Evolutionary conservation across 768 basidiomycete species (phyloP), one percentile per base, ranked within the genome.

Genomic region (Termitomyces titanicus): DNA sequence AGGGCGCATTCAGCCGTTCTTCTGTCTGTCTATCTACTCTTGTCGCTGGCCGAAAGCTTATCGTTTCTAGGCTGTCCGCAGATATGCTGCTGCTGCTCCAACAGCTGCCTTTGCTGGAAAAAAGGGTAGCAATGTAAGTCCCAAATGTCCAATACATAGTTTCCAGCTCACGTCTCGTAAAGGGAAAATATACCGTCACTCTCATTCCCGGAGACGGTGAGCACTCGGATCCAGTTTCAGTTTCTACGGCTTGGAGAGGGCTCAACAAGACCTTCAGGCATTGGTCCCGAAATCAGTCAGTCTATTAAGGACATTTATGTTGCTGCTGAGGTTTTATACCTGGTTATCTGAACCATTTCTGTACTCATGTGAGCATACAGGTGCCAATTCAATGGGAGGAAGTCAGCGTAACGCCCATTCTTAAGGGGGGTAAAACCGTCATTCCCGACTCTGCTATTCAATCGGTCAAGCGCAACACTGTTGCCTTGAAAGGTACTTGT

Each of bases 301-400:
- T 88, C 94, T 60, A 86, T 99, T 66, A 97, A 96, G 75, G 77
- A 85, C 60, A 98, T 99, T 68, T 98, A 96, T 73, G 74, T 78
- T 35, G 89, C 91, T 61, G 96, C 97, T 61, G 81, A 89, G 51
- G 94, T 93, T 65, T 49, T 17, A 49, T 6, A 9, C 35, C 73
- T 64, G 7, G 12, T 34, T 5, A n/a, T 24, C 7, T 22, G 15
- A n/a, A 31, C 18, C 12, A 31, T 34, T 38, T 2, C 43, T 42
- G 12, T 13, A 15, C 29, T 54, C n/a, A 54, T 29, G n/a, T 48
- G 31, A 33, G 33, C 24, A 13, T 25, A 25, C 15, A 96, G 94
- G 96, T 97, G 24, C 97, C 97, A 43, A 97, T 99, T 65, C 82
- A 93, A 74, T 99, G 97, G 97, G 97, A 99, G 72, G 97, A 98